phyloP scores from a whole-genome alignment of 768 basidiomycete genomes.

The Calocybe cyanea region DNA sequence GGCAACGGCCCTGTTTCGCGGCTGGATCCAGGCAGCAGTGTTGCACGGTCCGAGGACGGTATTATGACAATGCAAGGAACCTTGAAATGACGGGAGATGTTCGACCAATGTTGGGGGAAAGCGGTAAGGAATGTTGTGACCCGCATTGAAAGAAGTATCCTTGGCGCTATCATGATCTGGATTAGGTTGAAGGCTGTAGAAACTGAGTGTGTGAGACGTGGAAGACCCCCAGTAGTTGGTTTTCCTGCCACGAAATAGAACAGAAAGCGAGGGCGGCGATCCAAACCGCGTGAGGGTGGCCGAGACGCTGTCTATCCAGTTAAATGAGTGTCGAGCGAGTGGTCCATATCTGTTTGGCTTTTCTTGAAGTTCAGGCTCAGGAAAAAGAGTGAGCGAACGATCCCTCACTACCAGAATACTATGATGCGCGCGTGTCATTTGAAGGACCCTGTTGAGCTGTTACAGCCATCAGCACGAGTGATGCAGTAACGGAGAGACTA shows the following conservation, averaged over 20 bases:
- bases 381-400: conserved; percentile 54
- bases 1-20: conserved; percentile 38
- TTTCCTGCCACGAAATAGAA: conserved; percentile 56
- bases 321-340: conserved; percentile 49
- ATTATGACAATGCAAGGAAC: conserved; percentile 50
- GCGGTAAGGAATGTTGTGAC: conserved; percentile 25
- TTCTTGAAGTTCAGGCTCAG: conserved; percentile 35
- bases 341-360: conserved; percentile 27
- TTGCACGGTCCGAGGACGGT: conserved; percentile 52
- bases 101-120: conserved; percentile 46
- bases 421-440: conserved; percentile 44
- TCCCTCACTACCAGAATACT: conserved; percentile 57
- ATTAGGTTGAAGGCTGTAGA: conserved; percentile 46
- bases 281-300: conserved; percentile 23
- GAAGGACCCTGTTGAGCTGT: conserved; percentile 49
- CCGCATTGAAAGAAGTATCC: background rate
- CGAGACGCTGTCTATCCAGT: conserved; percentile 64
- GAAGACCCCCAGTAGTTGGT: conserved; percentile 56
- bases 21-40: conserved; percentile 63
- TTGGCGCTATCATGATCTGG: conserved; percentile 5
- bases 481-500: conserved; percentile 18
- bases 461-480: background rate
- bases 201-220: conserved; percentile 42
- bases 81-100: conserved; percentile 38
- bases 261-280: conserved; percentile 27